Conservation (phyloP, 1,284 basidiomycete genomes). For the Trichosporon sp. region DNA sequence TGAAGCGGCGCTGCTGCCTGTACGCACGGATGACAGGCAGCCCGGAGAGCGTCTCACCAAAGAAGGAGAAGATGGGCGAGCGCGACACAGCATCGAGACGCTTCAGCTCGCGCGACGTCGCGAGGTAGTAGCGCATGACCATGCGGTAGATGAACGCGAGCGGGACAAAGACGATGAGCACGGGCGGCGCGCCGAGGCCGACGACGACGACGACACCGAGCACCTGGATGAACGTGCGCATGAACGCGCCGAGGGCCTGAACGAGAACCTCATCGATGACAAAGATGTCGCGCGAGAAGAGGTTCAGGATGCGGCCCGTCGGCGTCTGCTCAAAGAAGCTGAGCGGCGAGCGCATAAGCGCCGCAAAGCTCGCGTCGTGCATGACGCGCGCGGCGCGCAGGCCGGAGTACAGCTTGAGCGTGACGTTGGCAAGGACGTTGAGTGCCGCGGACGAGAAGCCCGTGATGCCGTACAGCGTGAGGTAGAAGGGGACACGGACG, state of each 20-base stretch:
- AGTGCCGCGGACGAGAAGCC: constrained; percentile 55
- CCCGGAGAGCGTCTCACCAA: constrained; percentile 79
- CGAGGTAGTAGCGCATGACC: constrained; percentile 82
- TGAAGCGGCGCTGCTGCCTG: constrained; percentile 67
- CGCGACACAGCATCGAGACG: constrained; percentile 84
- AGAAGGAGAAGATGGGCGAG: constrained; percentile 84
- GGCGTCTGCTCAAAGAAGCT: constrained; percentile 84
- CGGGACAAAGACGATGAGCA: constrained; percentile 70
- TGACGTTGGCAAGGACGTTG: constrained; percentile 57
- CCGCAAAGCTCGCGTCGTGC: constrained; percentile 61
- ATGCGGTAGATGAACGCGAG: constrained; percentile 68
- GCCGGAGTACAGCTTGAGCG: constrained; percentile 75
- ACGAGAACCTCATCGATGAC: constrained; percentile 80
- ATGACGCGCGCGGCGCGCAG: constrained; percentile 68
- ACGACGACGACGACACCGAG: constrained; percentile 75
- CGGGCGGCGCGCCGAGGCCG: constrained; percentile 71
- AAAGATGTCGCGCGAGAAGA: constrained; percentile 89
- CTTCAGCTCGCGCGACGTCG: constrained; percentile 86
- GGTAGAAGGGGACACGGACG: constrained; percentile 48
- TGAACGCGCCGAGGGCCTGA: constrained; percentile 63
- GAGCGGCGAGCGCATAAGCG: constrained; percentile 75
- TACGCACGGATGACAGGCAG: constrained; percentile 78
- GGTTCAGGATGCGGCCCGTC: constrained; percentile 57
- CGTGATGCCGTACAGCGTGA: constrained; percentile 51
- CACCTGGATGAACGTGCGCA: constrained; percentile 58